Evolutionary conservation across 108 stramenopile genomes (phyloP).

Genomic region (Pseudonitzschia pungens): DNA sequence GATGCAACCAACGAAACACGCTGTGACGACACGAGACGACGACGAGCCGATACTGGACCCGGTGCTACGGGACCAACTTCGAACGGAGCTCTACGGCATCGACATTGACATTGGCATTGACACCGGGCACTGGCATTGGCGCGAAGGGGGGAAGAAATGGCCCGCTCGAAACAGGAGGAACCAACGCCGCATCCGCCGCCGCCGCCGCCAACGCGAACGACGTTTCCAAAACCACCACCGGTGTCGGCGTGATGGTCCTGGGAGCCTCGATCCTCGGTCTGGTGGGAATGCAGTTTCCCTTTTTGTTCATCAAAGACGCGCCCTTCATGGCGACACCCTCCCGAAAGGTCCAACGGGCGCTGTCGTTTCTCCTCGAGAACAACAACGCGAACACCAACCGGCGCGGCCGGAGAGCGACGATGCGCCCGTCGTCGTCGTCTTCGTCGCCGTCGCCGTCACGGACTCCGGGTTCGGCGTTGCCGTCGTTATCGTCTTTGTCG

Average conservation of each 20-base stretch:
- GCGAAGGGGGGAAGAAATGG: too few species aligned
- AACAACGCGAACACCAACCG: conserved; percentile 21
- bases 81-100: neutral
- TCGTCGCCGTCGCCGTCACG: too few species aligned
- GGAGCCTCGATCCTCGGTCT: conserved; percentile 45
- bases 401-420: neutral
- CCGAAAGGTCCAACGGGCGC: conserved; percentile 60
- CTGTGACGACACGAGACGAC: neutral
- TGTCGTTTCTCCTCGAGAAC: conserved; percentile 25
- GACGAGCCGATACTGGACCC: conserved; percentile 3
- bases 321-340: conserved; percentile 81
- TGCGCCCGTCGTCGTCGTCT: neutral
- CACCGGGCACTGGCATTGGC: too few species aligned
- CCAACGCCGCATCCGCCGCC: too few species aligned
- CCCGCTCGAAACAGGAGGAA: too few species aligned
- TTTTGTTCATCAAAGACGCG: conserved; percentile 56
- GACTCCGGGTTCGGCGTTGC: too few species aligned
- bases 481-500: too few species aligned
- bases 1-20: neutral
- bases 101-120: too few species aligned
- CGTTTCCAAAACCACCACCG: too few species aligned
- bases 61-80: neutral
- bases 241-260: conserved; percentile 19
- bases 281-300: conserved; percentile 63
- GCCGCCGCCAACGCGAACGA: too few species aligned